Percentiles rank a stretch among this genome's conserved stretches.
Evolutionary conservation across 345 rosid genomes (phyloP).

Genomic region (Psidium guajava): DNA sequence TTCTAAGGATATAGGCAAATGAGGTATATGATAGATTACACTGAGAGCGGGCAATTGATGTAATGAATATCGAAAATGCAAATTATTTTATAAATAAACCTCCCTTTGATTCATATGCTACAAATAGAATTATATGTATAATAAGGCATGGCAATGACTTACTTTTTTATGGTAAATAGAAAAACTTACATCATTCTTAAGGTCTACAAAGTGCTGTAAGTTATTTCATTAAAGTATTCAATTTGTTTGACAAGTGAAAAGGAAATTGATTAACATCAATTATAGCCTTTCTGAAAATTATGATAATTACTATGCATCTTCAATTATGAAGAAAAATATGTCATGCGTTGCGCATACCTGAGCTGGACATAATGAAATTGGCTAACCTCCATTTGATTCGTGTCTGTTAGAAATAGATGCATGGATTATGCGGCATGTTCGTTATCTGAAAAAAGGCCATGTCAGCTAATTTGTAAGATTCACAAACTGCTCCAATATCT

Average conservation of each 20-base stretch:
- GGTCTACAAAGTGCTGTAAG: background rate
- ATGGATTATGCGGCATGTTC: background rate
- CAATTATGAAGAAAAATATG: background rate
- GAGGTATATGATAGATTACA: background rate
- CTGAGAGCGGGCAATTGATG: background rate
- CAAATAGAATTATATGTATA: background rate
- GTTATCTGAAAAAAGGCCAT: background rate
- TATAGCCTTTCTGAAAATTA: background rate
- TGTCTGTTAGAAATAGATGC: background rate
- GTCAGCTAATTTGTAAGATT: background rate
- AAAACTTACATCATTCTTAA: background rate
- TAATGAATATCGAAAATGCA: background rate
- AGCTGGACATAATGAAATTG: background rate
- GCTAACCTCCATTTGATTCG: background rate
- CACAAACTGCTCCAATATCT: background rate
- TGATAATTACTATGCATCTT: too few species aligned
- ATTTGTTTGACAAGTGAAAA: background rate
- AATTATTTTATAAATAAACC: background rate
- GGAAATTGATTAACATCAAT: background rate
- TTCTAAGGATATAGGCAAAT: background rate
- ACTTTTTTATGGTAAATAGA: background rate
- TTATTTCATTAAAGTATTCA: background rate
- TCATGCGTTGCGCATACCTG: background rate
- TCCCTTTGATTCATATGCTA: background rate
- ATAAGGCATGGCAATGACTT: background rate